Base-by-base conservation (phyloP, 208 protist species). In the Trypanosomatidae sp. region DNA sequence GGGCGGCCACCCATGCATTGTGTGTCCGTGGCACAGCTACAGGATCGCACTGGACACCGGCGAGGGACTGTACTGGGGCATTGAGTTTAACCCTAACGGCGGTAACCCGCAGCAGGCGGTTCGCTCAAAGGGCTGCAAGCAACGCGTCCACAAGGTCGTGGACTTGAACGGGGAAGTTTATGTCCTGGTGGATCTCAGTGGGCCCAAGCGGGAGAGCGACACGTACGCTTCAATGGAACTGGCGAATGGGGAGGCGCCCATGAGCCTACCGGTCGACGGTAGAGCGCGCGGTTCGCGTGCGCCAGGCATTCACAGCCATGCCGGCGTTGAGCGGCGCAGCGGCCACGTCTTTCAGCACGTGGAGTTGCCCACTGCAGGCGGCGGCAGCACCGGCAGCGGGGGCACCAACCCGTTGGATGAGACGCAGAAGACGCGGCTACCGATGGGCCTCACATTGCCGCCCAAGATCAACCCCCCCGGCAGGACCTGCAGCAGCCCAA, bases 21-120 rank as follows among this genome's bases (percentile, higher is more conserved):
- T 96, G 3, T 98, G 94, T 52, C 94, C 94, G 17, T 97, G 92
- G 92, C 94, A 98, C 77, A 77, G 85, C 73, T 98, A 98, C 81
- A 82, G 74, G 62, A 98, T 98, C 70, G 83, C 92, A 1, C 88
- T 98, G 19, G 88, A 96, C 80, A 93, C 89, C 15, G 94, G 94
- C 2, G 91, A 97, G 82, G 85, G 91, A 22, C 83, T 97, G 19
- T 97, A 97, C 77, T 76, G 89, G 56, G 90, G 90, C 19, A 76
- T 97, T 62, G 71, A 86, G 22, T 59, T 92, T 44, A 62, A 64
- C 39, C 65, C 80, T n/a, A 33, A 41, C n/a, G 86, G 84, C 28
- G 77, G 81, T n/a, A 60, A 67, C 25, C 75, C 71, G 44, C 66
- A 71, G 65, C 69, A 85, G 68, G 73, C 62, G 1, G 73, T 95